Evolutionary conservation across 208 protist species (phyloP).

Genomic region (Perkinsela sp.): DNA sequence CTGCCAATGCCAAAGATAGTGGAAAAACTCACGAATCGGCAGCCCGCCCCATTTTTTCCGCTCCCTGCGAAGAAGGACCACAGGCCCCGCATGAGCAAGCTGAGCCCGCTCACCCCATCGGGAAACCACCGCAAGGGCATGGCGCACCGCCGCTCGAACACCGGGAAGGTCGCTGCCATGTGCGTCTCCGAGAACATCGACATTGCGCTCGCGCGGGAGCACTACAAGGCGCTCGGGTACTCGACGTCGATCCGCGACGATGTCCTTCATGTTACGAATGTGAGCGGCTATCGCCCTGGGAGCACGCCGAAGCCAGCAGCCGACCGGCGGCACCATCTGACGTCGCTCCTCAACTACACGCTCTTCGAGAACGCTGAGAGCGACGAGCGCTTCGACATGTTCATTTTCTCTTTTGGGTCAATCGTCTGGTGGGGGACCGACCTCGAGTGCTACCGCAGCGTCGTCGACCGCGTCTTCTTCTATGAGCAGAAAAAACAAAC

Average conservation of each 20-base stretch:
- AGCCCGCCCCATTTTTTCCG: background rate
- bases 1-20: background rate
- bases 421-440: constrained; percentile 5
- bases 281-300: background rate
- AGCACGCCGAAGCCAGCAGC: background rate
- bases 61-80: background rate
- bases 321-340: background rate
- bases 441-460: constrained; percentile 2
- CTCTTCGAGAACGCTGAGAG: background rate
- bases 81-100: background rate
- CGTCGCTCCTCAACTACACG: background rate
- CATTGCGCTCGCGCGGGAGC: background rate
- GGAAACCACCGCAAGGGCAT: background rate
- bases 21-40: background rate
- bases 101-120: background rate
- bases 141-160: background rate
- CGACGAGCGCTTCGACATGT: constrained; percentile 3
- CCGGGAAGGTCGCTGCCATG: background rate
- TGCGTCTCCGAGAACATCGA: background rate
- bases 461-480: background rate
- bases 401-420: constrained; percentile 4
- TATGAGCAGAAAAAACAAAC: background rate
- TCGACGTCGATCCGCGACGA: background rate
- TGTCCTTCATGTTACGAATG: background rate
- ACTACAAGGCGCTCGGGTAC: background rate